These are phyloP conservation scores for Cladophialophora exuberans DNA, from an alignment of 2,329 filamentous ascomycete species.

Conservation along the genomic window DNA sequence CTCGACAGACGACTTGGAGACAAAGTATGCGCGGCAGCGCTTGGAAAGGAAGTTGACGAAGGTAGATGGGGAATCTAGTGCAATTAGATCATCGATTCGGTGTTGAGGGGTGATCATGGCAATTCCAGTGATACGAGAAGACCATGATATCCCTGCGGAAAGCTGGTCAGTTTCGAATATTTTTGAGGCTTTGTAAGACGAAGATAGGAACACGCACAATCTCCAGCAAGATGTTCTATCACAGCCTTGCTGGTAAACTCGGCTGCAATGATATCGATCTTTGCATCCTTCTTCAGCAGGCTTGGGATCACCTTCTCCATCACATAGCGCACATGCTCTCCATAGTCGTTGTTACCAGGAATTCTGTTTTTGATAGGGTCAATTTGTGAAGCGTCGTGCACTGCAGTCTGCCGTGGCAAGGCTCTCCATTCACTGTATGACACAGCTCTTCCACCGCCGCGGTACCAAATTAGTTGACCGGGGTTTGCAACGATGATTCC, in stretches of 20 bases:
- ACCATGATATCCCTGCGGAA: slow-evolving; percentile 44
- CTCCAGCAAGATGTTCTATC: slow-evolving; percentile 60
- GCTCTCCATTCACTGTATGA: slow-evolving; percentile 60
- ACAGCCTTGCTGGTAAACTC: slow-evolving; percentile 66
- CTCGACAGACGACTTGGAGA: slow-evolving; percentile 57
- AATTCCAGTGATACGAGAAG: slow-evolving; percentile 44
- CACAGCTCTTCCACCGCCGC: slow-evolving; percentile 63
- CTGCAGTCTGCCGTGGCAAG: slow-evolving; percentile 65
- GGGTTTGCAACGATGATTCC: slow-evolving; percentile 76
- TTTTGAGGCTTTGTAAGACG: background rate
- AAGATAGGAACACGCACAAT: slow-evolving; percentile 50
- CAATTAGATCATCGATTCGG: slow-evolving; percentile 35
- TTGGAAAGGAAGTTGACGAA: slow-evolving; percentile 46
- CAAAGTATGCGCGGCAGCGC: slow-evolving; percentile 64
- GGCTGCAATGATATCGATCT: slow-evolving; percentile 72
- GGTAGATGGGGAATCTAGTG: slow-evolving; percentile 21
- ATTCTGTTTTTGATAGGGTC: slow-evolving; percentile 63
- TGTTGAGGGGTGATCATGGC: slow-evolving; percentile 45
- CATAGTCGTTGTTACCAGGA: slow-evolving; percentile 58
- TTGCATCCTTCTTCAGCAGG: slow-evolving; percentile 53
- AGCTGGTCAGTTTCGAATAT: background rate
- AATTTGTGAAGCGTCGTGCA: slow-evolving; percentile 59
- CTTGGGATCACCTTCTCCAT: slow-evolving; percentile 64
- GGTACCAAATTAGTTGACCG: slow-evolving; percentile 77
- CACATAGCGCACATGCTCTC: slow-evolving; percentile 67